These are phyloP conservation scores for Paramecium pentaurelia DNA, from an alignment of 73 alveolate genomes.

Conservation along the genomic window DNA sequence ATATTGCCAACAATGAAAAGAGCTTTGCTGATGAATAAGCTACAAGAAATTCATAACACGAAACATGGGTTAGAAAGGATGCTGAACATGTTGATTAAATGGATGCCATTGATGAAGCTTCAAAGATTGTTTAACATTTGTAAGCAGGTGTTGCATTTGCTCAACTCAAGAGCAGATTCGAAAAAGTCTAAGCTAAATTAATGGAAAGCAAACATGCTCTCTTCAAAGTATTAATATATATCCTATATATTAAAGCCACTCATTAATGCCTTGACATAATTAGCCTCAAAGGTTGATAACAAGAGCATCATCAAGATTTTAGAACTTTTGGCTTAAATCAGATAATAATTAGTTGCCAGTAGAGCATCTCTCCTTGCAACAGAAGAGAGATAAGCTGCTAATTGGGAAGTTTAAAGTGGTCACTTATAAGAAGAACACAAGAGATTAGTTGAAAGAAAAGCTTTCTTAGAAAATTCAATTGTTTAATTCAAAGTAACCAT, in stretches of 20 bases:
- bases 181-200: constrained; percentile 26
- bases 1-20: constrained; percentile 42
- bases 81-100: constrained; percentile 41
- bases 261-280: constrained; percentile 23
- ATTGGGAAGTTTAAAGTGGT: constrained; percentile 13
- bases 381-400: constrained; percentile 43
- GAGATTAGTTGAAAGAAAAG: constrained; percentile 45
- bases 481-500: constrained; percentile 41
- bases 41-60: constrained; percentile 1
- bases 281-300: constrained; percentile 38
- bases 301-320: constrained; percentile 19
- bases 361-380: constrained; percentile 50
- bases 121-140: constrained; percentile 40
- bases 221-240: neutral
- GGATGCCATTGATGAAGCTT: constrained; percentile 40
- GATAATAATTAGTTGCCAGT: constrained; percentile 39
- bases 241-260: neutral
- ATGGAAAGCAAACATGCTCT: constrained; percentile 29
- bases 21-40: constrained; percentile 9
- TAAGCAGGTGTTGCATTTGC: constrained; percentile 52
- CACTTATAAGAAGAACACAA: constrained; percentile 40
- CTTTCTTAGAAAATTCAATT: constrained; percentile 21
- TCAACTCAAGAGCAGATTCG: constrained; percentile 38
- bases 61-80: constrained; percentile 28
- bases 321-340: constrained; percentile 29